Evolutionary conservation across 768 basidiomycete genomes (phyloP).

Genomic region (Panellus pusillus): DNA sequence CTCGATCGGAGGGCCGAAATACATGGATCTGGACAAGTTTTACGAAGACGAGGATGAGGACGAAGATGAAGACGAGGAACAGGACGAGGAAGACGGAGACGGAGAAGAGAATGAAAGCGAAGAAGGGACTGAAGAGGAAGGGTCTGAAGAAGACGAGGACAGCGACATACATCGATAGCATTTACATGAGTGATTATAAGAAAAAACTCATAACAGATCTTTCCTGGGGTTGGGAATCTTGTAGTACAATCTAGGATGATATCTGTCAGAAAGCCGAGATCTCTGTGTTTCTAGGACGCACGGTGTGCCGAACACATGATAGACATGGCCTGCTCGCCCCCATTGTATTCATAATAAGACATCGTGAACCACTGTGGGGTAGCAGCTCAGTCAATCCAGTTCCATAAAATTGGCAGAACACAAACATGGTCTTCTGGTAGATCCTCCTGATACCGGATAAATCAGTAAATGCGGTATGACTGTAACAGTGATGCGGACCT

Average conservation of each 20-base stretch:
- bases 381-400: background rate
- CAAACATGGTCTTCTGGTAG: constrained; percentile 65
- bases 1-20: constrained; percentile 39
- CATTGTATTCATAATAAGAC: constrained; percentile 56
- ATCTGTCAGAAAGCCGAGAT: no score
- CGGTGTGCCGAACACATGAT: constrained; percentile 78
- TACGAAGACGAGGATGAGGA: constrained; percentile 53
- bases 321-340: constrained; percentile 68
- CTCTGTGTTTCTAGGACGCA: no score
- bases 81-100: constrained; percentile 31
- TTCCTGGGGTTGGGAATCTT: constrained; percentile 40
- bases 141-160: constrained; percentile 32
- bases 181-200: background rate
- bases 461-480: no score
- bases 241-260: constrained; percentile 40
- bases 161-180: constrained; percentile 20
- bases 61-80: constrained; percentile 26
- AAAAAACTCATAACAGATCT: constrained; percentile 30
- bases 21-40: constrained; percentile 73
- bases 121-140: constrained; percentile 23
- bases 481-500: constrained; percentile 24
- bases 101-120: constrained; percentile 27
- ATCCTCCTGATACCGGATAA: constrained; percentile 36
- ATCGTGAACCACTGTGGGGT: constrained; percentile 71
- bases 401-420: constrained; percentile 5